Base-by-base conservation (phyloP, 2,329 filamentous ascomycete species). In the Mycosphaerella sp. region DNA sequence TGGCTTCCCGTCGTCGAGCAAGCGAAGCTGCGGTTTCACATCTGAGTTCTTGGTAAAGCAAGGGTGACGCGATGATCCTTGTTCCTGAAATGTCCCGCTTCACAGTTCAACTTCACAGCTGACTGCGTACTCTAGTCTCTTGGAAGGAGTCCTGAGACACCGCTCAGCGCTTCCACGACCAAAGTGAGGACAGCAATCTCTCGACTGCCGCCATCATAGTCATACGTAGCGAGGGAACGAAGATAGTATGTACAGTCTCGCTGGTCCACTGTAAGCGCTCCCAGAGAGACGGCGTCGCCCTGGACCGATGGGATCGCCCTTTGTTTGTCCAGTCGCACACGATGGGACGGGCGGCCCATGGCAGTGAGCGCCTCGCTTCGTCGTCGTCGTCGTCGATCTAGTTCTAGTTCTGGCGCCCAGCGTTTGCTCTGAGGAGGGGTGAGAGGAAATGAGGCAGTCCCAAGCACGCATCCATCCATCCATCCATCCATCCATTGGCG, bases 1-100 rank as follows among this genome's bases (percentile, higher is more conserved):
- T 48, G 45, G 44, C 14, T 18, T 34, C 5, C 49, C 13, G 7
- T 52, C 13, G 36, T 28, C 13, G n/a, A n/a, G n/a, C n/a, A n/a
- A 18, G 27, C 25, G 43, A 45, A 35, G 10, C 18, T 45, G 43
- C 12, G 43, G 52, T 50, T 51, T 43, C 52, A 44, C 16, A 52
- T 52, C 40, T 49, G 48, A 49, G n/a, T 52, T 49, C 42, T 10
- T 18, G 37, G 37, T n/a, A 40, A 14, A 34, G 36, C 45, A 50
- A 45, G 43, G 47, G 43, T 54, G 52, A 54, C 49, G 52, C 52
- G 36, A 52, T 55, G 30, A 44, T 52, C 52, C 52, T 41, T 34
- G 52, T 37, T 32, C 18, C 16, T 46, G 32, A 10, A 36, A 28
- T 30, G 28, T 16, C 8, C 17, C 14, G n/a, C n/a, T n/a, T n/a